Percentiles rank a stretch among this genome's conserved stretches.
Evolutionary conservation across 176 grass and related monocot species (phyloP).

Genomic region (Phragmites australis): DNA sequence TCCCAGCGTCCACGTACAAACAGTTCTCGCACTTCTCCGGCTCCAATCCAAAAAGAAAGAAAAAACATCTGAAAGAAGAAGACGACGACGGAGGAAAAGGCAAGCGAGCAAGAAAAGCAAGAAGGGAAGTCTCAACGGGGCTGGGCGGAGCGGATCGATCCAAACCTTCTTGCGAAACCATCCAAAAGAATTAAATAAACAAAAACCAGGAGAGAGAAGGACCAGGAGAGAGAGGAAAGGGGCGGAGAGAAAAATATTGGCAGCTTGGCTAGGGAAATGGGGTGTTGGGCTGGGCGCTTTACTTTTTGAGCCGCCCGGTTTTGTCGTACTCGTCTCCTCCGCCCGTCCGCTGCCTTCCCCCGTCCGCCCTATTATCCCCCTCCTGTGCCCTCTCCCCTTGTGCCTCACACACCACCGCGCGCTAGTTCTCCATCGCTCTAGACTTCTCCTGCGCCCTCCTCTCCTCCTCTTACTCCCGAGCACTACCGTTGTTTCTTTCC

Average conservation of each 20-base stretch:
- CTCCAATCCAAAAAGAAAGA: not conserved
- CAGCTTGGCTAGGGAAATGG: conserved; percentile 17
- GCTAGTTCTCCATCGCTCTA: not conserved
- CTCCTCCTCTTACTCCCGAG: not conserved
- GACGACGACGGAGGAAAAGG: conserved; percentile 22
- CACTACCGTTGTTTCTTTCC: not conserved
- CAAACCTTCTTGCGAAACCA: conserved; percentile 29
- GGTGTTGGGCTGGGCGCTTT: conserved; percentile 49
- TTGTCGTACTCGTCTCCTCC: conserved; percentile 93
- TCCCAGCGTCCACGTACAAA: conserved; percentile 25
- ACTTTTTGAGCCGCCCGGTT: conserved; percentile 70
- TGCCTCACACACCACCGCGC: not conserved
- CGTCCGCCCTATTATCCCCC: not conserved
- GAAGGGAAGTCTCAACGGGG: not conserved
- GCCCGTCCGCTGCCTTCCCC: not conserved
- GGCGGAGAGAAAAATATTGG: not conserved
- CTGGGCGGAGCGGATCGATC: conserved; percentile 22
- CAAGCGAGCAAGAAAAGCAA: not conserved
- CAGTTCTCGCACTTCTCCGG: not conserved
- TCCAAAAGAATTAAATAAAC: conserved; percentile 38
- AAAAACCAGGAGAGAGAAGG: not conserved
- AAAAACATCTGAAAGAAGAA: not conserved
- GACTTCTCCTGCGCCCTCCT: not conserved
- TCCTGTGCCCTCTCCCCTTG: not conserved
- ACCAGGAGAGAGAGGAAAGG: not conserved